Percentiles rank a stretch among this genome's conserved stretches.
Conservation (phyloP, 139 green algal species). For the Chlorella sp. region DNA sequence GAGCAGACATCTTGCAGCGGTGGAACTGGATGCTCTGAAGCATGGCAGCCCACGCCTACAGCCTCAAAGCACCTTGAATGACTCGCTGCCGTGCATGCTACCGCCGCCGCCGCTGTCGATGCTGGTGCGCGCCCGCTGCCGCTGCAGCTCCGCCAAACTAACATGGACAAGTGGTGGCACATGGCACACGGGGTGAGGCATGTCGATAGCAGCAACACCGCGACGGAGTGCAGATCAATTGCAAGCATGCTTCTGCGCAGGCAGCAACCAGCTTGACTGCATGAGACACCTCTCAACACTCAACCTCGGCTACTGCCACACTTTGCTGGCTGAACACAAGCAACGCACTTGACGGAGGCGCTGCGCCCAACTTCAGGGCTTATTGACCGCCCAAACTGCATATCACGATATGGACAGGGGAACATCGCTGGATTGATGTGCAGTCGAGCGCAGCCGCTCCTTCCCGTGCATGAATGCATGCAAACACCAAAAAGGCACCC, state of each 20-base stretch:
- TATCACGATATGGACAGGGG: neutral
- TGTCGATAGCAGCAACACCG: too few species aligned
- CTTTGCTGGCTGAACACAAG: neutral
- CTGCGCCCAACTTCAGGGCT: conserved; percentile 4
- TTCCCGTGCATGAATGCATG: too few species aligned
- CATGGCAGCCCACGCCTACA: neutral
- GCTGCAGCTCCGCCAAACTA: neutral
- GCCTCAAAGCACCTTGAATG: neutral
- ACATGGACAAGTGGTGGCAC: neutral
- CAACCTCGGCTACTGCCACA: neutral
- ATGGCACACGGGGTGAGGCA: neutral
- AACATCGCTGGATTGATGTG: too few species aligned
- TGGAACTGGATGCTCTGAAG: too few species aligned
- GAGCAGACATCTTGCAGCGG: too few species aligned
- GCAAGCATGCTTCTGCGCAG: too few species aligned
- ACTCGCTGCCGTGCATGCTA: conserved; percentile 1
- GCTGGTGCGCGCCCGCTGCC: neutral
- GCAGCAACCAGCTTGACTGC: too few species aligned
- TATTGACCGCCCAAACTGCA: neutral
- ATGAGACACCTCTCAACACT: neutral
- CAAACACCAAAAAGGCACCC: too few species aligned
- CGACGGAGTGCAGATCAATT: too few species aligned
- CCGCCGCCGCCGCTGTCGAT: conserved; percentile 1
- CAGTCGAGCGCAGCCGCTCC: too few species aligned
- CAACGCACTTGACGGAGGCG: conserved; percentile 15